Base-by-base conservation (phyloP, 305 asterid species). In the Fraxinus latifolia region DNA sequence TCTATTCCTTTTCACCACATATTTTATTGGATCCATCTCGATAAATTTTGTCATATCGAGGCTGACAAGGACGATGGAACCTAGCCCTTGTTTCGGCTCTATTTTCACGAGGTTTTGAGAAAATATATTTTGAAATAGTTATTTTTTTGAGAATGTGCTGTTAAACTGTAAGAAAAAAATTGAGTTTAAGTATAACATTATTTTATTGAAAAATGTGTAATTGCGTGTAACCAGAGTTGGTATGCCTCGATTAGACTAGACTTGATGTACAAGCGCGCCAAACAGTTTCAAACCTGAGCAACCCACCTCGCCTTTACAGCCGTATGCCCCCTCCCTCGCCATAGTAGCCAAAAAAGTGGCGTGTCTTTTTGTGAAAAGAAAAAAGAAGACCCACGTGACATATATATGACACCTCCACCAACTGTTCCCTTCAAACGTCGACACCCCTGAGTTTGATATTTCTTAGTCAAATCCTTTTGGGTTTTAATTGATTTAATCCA, bases 381-480 rank as follows among this genome's bases (percentile, higher is more conserved):
- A 25, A 7, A 15, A 39, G 62, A 29, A 83, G 89, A 75, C 87
- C 87, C 89, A 83, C 84, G 84, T 80, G 87, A 86, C 82, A 77
- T 79, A 76, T 78, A 77, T 62, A 17, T 62, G 39, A 77, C 77
- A 71, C 83, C 80, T 83, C 81, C 82, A 62, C 79, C 33, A 80
- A 81, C 80, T 83, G 75, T 83, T 84, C 81, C 84, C 60, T 82
- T n/a, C 79, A 39, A 77, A 80, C 11, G 67, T 77, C 73, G 77
- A 85, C 78, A 75, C 76, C 88, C 93, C 86, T 79, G 92, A 90
- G 92, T 87, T 93, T 90, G 95, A 90, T 91, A 83, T 87, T 81
- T 81, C 84, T 71, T 82, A 80, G 92, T 91, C 96, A 90, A 90
- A 89, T 91, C 89, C 87, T 81, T 87, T 80, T 81, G 87, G 90